Evolutionary conservation across 2,329 filamentous ascomycete species (phyloP).

Genomic region (Tolypocladium amazonense): DNA sequence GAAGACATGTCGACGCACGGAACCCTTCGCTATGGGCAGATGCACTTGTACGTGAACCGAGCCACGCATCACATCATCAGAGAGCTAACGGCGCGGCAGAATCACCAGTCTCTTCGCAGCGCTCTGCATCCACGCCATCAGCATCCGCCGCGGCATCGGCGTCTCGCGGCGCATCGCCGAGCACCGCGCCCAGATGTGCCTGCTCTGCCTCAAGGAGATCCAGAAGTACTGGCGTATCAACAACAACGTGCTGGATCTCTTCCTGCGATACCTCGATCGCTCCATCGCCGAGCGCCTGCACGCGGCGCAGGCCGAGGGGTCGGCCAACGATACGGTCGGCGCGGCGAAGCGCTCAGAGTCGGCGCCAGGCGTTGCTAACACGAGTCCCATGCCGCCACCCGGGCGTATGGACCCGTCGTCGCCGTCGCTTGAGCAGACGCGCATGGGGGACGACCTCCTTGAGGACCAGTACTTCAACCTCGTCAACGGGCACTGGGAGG

Average conservation of each 20-base stretch:
- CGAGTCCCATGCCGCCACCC: neutral
- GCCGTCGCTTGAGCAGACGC: conserved; percentile 6
- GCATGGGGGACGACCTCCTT: conserved; percentile 14
- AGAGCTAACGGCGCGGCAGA: conserved; percentile 5
- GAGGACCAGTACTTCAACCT: conserved; percentile 25
- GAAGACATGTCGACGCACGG: conserved; percentile 26
- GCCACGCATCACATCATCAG: neutral
- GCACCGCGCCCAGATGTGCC: conserved; percentile 25
- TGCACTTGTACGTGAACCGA: conserved; percentile 20
- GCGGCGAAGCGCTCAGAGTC: conserved; percentile 1
- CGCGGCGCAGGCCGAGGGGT: conserved; percentile 8
- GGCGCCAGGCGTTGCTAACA: neutral
- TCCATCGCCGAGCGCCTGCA: conserved; percentile 24
- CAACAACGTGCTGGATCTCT: conserved; percentile 26
- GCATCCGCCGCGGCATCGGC: conserved; percentile 20
- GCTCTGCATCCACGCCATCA: conserved; percentile 26
- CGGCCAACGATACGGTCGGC: neutral
- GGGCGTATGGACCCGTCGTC: conserved; percentile 1
- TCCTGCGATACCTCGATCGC: conserved; percentile 25
- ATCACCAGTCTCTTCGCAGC: conserved; percentile 27
- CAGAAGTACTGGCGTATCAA: conserved; percentile 30
- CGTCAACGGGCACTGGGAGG: conserved; percentile 23
- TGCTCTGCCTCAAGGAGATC: conserved; percentile 24
- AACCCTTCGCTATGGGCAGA: conserved; percentile 23
- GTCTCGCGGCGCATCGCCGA: conserved; percentile 23